Evolutionary conservation across 176 grass and related monocot genomes (phyloP), one percentile per base, ranked within the genome.

Genomic region (Eragrostis curvula): DNA sequence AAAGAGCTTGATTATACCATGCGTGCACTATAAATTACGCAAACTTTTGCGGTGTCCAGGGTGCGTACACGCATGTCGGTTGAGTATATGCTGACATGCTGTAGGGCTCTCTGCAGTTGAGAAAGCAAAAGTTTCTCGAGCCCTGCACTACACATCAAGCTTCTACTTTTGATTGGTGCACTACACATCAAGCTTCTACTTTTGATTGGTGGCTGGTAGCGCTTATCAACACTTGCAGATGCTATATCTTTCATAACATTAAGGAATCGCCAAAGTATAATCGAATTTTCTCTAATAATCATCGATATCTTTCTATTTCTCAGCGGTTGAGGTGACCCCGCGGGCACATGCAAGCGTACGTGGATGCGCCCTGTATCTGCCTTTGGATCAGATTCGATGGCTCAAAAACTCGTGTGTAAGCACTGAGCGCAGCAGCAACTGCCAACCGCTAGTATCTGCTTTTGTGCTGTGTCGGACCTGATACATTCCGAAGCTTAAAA

Each of bases 381-480:
- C 81, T 56, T 30, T 52, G 69, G 81, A 88, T 84, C 87, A 74
- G 68, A 79, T 88, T 88, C 81, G 42, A 27, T 51, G 12, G 75
- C 50, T 82, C 49, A 41, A 74, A 36, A 16, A 68, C 60, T 82
- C 49, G 25, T 68, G 66, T 50, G 75, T 48, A 81, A 57, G 28
- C 29, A 45, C 28, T 48, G 80, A 57, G 21, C n/a, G 20, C 28
- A 46, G 9, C 42, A 36, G 32, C 32, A 36, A 36, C 32, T 4
- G 32, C 32, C 32, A 58, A 48, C 21, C 14, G 49, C 21, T 57
- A 20, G 6, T 18, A 3, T 21, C 36, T 53, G 43, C 29, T 76
- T 41, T 64, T 21, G 45, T 66, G 39, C 24, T 65, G 46, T 66
- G 49, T 29, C 2, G 6, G 30, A 28, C 40, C 29, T 56, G 45